Base-by-base conservation (phyloP, 2,329 filamentous ascomycete species). In the Sarocladium strictum region DNA sequence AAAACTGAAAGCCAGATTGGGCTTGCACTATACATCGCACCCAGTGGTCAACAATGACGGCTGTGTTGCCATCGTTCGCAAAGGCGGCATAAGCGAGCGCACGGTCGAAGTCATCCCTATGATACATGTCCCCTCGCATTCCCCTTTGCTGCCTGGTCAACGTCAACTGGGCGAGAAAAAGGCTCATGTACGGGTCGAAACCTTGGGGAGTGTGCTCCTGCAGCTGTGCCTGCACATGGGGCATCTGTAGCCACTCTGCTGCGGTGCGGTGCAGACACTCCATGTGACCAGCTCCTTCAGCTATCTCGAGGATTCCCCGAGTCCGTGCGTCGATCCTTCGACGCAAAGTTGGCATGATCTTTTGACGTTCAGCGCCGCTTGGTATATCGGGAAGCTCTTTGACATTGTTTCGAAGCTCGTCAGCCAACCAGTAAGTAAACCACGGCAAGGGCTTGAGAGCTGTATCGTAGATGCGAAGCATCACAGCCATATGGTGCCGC, bases 211-310 rank as follows among this genome's bases (percentile, higher is more conserved):
- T 51, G n/a, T 11, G 27, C 12, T 21, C 27, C 14, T 35, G 27
- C 6, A 51, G 29, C 27, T n/a, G 33, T 11, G 33, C 11, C 6
- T 4, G 6, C 11, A 51, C 47, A 23, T 14, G 27, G 35, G 5
- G 27, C 27, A 7, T 3, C 15, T 19, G 3, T 7, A 51, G 15
- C 47, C 47, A 51, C 23, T 51, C 47, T 10, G 24, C 26, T 11
- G 27, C 47, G 3, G 47, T 51, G 47, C 47, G 47, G 23, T 51
- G 47, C 17, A 51, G 17, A 27, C 15, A 51, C 24, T 35, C 47
- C 6, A 51, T n/a, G n/a, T n/a, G n/a, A n/a, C n/a, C n/a, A n/a
- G n/a, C n/a, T n/a, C n/a, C n/a, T n/a, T n/a, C n/a, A n/a, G n/a
- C n/a, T n/a, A n/a, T n/a, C n/a, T n/a, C 43, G 5, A 49, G 19